These are phyloP conservation scores for Nakazawaea populi DNA, from an alignment of 805 yeast genomes.

Conservation along the genomic window DNA sequence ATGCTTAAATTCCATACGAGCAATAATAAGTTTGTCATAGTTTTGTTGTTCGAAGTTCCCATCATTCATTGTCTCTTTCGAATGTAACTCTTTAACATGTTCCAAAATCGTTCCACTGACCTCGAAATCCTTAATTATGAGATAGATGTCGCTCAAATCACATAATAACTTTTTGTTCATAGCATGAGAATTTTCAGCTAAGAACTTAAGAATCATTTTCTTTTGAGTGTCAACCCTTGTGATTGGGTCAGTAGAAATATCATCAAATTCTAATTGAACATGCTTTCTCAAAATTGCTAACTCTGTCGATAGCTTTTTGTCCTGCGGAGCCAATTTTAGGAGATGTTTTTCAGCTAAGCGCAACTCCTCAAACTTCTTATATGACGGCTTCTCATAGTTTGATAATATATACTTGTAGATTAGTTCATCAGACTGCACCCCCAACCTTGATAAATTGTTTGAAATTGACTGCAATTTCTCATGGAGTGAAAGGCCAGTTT, in stretches of 20 bases:
- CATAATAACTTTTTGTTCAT: background rate
- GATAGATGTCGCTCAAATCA: background rate
- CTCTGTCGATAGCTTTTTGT: background rate
- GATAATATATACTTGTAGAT: background rate
- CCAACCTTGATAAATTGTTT: background rate
- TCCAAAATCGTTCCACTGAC: conserved; percentile 1
- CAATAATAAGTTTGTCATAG: conserved; percentile 1
- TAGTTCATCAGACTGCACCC: background rate
- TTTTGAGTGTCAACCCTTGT: background rate
- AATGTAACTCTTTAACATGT: background rate
- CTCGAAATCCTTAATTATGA: background rate
- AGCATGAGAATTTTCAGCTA: background rate
- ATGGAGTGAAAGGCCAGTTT: background rate
- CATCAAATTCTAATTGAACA: background rate
- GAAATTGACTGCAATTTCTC: conserved; percentile 2
- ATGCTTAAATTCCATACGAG: conserved; percentile 5
- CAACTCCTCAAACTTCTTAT: background rate
- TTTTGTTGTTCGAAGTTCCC: background rate
- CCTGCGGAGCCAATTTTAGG: background rate
- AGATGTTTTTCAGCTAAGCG: background rate
- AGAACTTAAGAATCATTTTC: background rate
- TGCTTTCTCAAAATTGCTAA: conserved; percentile 1
- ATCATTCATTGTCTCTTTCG: background rate
- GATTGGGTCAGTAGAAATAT: background rate
- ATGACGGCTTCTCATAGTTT: background rate